These are phyloP conservation scores for Camelina laxa DNA, from an alignment of 345 rosid genomes.

Conservation along the genomic window DNA sequence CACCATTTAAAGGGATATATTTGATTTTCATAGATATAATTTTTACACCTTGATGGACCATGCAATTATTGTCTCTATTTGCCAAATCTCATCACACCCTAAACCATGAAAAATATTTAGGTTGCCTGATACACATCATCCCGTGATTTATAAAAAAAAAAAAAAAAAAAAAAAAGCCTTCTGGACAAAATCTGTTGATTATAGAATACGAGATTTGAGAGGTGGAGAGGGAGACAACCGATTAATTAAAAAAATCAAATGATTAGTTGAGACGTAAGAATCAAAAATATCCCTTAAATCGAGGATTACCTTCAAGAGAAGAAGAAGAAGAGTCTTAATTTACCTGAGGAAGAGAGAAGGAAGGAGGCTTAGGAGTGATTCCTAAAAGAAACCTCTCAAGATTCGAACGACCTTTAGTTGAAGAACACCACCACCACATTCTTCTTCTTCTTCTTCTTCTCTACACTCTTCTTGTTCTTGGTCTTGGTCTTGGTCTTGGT, in stretches of 20 bases:
- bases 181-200: not conserved
- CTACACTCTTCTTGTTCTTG: slow-evolving; percentile 2
- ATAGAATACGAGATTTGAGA: slow-evolving; percentile 3
- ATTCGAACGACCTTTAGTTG: slow-evolving; percentile 44
- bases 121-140: slow-evolving; percentile 29
- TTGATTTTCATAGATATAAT: not conserved
- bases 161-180: slow-evolving; percentile 19
- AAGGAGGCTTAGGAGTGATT: slow-evolving; percentile 47
- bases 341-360: slow-evolving; percentile 39
- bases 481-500: not conserved
- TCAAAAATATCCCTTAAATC: slow-evolving; percentile 9
- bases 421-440: slow-evolving; percentile 49
- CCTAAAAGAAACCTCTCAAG: slow-evolving; percentile 45
- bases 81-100: slow-evolving; percentile 20
- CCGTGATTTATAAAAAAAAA: slow-evolving; percentile 22
- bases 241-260: not conserved
- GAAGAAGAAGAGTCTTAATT: not conserved
- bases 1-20: slow-evolving; percentile 18
- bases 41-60: slow-evolving; percentile 26
- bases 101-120: slow-evolving; percentile 21
- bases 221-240: not conserved
- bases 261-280: not conserved
- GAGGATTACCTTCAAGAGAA: not conserved
- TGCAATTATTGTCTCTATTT: slow-evolving; percentile 43
- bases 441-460: slow-evolving; percentile 5